phyloP scores from a whole-genome alignment of 139 green algal species.

The Chlamydomonas eustigma region DNA sequence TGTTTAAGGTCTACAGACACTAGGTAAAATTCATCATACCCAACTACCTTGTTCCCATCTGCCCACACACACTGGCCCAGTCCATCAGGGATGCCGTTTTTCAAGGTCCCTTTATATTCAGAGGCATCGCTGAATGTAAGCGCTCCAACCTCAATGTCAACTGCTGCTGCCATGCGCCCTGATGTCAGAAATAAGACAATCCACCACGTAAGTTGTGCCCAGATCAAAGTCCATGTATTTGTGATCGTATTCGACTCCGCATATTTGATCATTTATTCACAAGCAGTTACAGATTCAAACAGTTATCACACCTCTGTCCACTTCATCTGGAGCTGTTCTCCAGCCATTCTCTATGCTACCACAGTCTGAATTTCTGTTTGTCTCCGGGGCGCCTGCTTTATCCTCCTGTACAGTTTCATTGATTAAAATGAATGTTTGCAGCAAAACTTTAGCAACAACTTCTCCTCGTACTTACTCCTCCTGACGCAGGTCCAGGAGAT shows the following conservation, averaged over 20 bases:
- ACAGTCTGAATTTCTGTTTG: neutral
- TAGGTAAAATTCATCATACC: too few species aligned
- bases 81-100: conserved; percentile 39
- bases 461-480: neutral
- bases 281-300: neutral
- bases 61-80: conserved; percentile 55
- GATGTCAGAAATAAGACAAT: neutral
- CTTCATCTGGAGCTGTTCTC: neutral
- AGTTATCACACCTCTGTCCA: neutral
- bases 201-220: too few species aligned
- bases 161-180: neutral
- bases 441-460: neutral
- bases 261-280: neutral
- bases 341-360: neutral
- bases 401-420: neutral
- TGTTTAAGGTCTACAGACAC: too few species aligned
- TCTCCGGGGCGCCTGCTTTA: neutral
- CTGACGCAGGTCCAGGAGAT: neutral
- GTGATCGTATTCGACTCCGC: too few species aligned
- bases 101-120: conserved; percentile 45
- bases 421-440: neutral
- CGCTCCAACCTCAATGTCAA: conserved; percentile 27
- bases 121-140: conserved; percentile 40
- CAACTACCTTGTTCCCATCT: conserved; percentile 54
- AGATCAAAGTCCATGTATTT: too few species aligned